Percentiles rank a stretch among this genome's conserved stretches.
Evolutionary conservation across 371 early-diverging fungal species (phyloP).

Genomic region (Saksenaea oblongispora): DNA sequence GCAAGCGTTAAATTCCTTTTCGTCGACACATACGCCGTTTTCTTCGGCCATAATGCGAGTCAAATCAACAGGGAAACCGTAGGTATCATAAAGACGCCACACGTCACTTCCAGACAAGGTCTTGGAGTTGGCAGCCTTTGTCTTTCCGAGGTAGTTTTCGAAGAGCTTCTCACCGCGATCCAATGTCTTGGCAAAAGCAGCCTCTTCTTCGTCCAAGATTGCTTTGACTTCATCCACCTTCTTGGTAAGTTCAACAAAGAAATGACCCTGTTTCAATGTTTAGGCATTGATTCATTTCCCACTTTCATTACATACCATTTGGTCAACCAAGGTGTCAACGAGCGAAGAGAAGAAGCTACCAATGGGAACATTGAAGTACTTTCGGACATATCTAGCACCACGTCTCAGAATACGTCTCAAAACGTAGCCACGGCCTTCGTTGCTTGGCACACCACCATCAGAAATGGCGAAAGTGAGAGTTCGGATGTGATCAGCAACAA

Average conservation of each 20-base stretch:
- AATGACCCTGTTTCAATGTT: constrained; percentile 55
- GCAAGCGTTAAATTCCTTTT: constrained; percentile 81
- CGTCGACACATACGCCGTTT: constrained; percentile 86
- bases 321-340: constrained; percentile 81
- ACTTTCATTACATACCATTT: constrained; percentile 57
- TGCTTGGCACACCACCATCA: constrained; percentile 96
- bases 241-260: constrained; percentile 84
- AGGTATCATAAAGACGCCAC: constrained; percentile 99
- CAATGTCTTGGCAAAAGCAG: constrained; percentile 95
- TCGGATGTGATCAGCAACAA: constrained; percentile 98
- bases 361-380: constrained; percentile 88
- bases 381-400: constrained; percentile 95
- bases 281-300: not conserved
- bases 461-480: constrained; percentile 98
- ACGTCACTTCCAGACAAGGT: constrained; percentile 90
- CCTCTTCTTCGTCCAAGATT: constrained; percentile 97
- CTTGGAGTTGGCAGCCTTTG: constrained; percentile 58
- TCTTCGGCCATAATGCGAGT: constrained; percentile 99
- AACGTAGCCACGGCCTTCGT: constrained; percentile 99
- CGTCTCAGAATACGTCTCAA: constrained; percentile 98
- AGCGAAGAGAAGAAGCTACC: constrained; percentile 92
- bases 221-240: constrained; percentile 84
- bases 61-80: constrained; percentile 99
- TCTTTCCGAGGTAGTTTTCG: constrained; percentile 77
- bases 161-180: constrained; percentile 98